Evolutionary conservation across 1,139 yeast genomes (phyloP).

Genomic region (Lodderomyces parapsilosis): DNA sequence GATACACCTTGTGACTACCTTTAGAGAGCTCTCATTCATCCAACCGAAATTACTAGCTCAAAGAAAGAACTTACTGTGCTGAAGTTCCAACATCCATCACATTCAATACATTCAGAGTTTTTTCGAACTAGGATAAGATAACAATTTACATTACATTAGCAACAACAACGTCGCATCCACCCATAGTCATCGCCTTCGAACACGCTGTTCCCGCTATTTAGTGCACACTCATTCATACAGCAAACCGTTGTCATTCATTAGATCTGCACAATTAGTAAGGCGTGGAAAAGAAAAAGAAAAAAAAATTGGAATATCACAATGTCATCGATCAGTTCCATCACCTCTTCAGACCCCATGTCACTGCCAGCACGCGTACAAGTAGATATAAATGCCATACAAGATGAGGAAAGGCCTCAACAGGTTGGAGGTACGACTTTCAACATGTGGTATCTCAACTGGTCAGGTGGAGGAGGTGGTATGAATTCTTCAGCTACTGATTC

Average conservation of each 20-base stretch:
- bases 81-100: too few species aligned
- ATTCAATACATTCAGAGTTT: too few species aligned
- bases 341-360: conserved; percentile 13
- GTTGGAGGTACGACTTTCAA: conserved; percentile 73
- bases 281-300: background rate
- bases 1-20: too few species aligned
- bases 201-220: too few species aligned
- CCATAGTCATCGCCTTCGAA: too few species aligned
- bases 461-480: conserved; percentile 56
- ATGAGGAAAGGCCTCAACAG: conserved; percentile 72
- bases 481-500: conserved; percentile 38
- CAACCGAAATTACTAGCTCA: too few species aligned
- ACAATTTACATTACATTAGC: too few species aligned
- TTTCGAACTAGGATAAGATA: too few species aligned
- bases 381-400: conserved; percentile 59
- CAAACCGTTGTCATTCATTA: background rate
- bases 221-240: too few species aligned
- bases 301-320: background rate
- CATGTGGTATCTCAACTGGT: conserved; percentile 88
- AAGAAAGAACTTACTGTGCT: too few species aligned
- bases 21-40: too few species aligned
- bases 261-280: background rate
- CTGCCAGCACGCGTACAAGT: conserved; percentile 65
- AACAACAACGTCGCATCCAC: too few species aligned
- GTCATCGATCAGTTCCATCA: conserved; percentile 9